Evolutionary conservation across 352 stramenopile genomes (phyloP).

Genomic region (Phytopythium boreale): DNA sequence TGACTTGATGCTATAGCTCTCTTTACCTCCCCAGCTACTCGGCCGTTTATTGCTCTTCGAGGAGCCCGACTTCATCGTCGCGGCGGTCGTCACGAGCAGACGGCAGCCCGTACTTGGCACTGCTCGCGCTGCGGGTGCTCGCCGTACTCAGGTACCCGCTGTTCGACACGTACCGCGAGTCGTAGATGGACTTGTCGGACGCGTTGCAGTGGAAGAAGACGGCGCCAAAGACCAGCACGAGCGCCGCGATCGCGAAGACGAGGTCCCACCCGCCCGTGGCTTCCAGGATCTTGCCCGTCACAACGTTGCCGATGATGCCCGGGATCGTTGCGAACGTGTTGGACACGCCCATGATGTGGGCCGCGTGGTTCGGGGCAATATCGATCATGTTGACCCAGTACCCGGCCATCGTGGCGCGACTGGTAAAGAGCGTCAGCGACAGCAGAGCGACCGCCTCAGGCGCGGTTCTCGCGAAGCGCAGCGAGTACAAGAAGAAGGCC

Average conservation of each 20-base stretch:
- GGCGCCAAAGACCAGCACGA: conserved; percentile 67
- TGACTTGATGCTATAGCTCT: not conserved
- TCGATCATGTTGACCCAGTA: conserved; percentile 92
- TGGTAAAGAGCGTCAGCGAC: conserved; percentile 75
- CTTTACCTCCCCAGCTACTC: not conserved
- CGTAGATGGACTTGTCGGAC: conserved; percentile 78
- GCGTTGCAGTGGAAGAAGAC: conserved; percentile 74
- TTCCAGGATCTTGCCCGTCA: conserved; percentile 78
- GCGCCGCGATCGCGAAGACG: conserved; percentile 76
- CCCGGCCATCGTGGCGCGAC: conserved; percentile 66
- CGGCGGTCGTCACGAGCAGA: conserved; percentile 28
- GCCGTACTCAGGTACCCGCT: conserved; percentile 6
- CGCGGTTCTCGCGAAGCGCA: conserved; percentile 61
- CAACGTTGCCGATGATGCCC: conserved; percentile 81
- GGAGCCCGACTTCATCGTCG: conserved; percentile 52
- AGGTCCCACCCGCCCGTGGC: conserved; percentile 74
- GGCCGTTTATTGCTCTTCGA: conserved; percentile 29
- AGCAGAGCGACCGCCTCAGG: conserved; percentile 58
- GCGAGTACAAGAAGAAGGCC: conserved; percentile 61
- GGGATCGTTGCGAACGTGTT: conserved; percentile 86
- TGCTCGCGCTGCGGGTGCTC: conserved; percentile 12
- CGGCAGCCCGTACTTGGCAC: conserved; percentile 24
- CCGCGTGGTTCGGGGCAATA: conserved; percentile 73
- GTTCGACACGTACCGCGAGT: not conserved
- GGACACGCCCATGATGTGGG: conserved; percentile 84